Conservation (phyloP, 164 flowering plant species). For the Cinnamomum chago region DNA sequence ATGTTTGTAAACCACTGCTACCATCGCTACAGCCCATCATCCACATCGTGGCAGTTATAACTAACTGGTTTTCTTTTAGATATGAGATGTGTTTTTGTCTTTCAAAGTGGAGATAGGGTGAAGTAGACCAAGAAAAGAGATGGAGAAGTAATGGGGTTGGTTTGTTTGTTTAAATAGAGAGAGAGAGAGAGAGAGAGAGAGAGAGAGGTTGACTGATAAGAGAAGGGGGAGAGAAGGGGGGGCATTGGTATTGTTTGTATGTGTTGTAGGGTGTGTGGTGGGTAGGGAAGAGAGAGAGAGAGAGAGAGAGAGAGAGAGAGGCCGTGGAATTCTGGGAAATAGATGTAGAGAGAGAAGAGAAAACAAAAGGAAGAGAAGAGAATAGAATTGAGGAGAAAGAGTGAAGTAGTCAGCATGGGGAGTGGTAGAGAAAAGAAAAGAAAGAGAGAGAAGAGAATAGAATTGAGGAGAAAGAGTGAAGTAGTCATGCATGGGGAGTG, state of each 20-base stretch:
- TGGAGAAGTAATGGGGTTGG: not conserved
- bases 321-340: not conserved
- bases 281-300: too few species aligned
- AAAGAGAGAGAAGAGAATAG: not conserved
- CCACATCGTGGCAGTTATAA: conserved; percentile 35
- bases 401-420: conserved; percentile 75
- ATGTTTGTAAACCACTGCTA: conserved; percentile 32
- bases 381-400: conserved; percentile 51
- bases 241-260: not conserved
- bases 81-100: not conserved
- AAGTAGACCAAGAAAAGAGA: conserved; percentile 4
- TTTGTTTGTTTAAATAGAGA: conserved; percentile 22
- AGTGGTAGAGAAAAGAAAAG: conserved; percentile 21
- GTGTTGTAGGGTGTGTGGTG: not conserved
- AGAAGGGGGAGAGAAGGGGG: not conserved
- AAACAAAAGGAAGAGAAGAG: not conserved
- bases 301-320: conserved; percentile 5
- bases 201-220: conserved; percentile 24
- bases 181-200: conserved; percentile 9
- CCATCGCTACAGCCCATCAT: conserved; percentile 68
- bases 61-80: not conserved
- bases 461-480: conserved; percentile 72
- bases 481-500: conserved; percentile 62
- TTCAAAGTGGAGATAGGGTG: not conserved
- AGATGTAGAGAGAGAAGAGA: not conserved